Conservation (phyloP, 352 stramenopile genomes). For the Elongisporangium prolatum region DNA sequence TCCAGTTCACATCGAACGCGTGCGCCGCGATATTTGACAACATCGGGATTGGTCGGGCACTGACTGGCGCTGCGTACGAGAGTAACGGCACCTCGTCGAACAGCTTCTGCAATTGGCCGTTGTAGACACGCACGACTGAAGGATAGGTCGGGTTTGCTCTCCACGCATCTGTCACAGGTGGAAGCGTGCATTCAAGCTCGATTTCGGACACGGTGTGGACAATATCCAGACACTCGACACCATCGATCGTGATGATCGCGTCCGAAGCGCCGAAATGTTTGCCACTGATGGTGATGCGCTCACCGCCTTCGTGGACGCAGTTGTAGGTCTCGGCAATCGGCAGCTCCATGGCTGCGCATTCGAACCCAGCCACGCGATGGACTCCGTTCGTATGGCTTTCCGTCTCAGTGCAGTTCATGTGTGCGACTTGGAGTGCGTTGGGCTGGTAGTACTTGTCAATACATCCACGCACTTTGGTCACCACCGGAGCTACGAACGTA, state of each 20-base stretch:
- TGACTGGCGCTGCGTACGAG: slow-evolving; percentile 52
- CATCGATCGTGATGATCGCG: slow-evolving; percentile 67
- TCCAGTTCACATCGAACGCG: slow-evolving; percentile 83
- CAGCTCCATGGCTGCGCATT: slow-evolving; percentile 39
- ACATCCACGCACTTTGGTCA: slow-evolving; percentile 73
- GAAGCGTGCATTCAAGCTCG: slow-evolving; percentile 74
- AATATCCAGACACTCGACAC: slow-evolving; percentile 58
- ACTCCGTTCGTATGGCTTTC: slow-evolving; percentile 39
- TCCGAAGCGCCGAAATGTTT: slow-evolving; percentile 71
- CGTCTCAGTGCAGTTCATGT: slow-evolving; percentile 46
- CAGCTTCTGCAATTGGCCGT: slow-evolving; percentile 54
- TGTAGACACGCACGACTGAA: slow-evolving; percentile 56
- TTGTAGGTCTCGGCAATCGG: slow-evolving; percentile 71
- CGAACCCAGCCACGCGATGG: slow-evolving; percentile 29
- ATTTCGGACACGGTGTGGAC: slow-evolving; percentile 48
- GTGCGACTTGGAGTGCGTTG: slow-evolving; percentile 8
- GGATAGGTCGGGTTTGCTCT: slow-evolving; percentile 28
- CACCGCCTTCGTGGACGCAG: slow-evolving; percentile 47
- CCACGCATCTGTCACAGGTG: slow-evolving; percentile 22
- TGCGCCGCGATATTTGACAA: slow-evolving; percentile 78
- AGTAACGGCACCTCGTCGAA: slow-evolving; percentile 55
- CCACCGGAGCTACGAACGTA: slow-evolving; percentile 44
- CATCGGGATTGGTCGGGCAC: slow-evolving; percentile 20
- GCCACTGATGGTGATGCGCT: slow-evolving; percentile 55
- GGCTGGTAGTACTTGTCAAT: slow-evolving; percentile 66